phyloP scores from a whole-genome alignment of 2,329 filamentous ascomycete species.

The Colletotrichum brevisporum region DNA sequence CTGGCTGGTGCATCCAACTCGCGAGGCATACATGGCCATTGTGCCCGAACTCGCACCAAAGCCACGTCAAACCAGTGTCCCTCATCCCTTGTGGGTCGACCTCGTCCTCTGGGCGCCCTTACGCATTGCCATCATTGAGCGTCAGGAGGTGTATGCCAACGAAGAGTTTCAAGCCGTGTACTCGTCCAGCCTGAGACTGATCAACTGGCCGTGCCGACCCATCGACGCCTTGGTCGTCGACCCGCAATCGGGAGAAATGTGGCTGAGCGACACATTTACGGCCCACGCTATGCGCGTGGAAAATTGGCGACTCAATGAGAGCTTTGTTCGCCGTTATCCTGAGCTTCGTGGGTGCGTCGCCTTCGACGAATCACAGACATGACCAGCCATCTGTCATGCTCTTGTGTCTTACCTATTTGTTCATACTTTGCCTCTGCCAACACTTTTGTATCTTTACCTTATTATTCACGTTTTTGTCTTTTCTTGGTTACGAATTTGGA shows the following conservation, averaged over 20 bases:
- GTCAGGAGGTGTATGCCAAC: slow-evolving; percentile 54
- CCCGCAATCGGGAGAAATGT: slow-evolving; percentile 46
- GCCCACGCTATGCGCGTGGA: slow-evolving; percentile 45
- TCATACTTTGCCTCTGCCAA: not conserved
- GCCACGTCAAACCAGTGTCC: slow-evolving; percentile 46
- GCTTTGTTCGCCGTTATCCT: slow-evolving; percentile 47
- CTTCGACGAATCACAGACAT: slow-evolving; percentile 25
- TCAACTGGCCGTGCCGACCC: slow-evolving; percentile 51
- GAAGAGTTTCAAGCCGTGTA: slow-evolving; percentile 54
- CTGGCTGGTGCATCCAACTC: slow-evolving; percentile 50
- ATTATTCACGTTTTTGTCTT: slow-evolving; percentile 8
- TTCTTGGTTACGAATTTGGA: not conserved
- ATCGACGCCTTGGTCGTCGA: slow-evolving; percentile 45
- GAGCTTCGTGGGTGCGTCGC: slow-evolving; percentile 44
- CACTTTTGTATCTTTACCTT: not conserved
- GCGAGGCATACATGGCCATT: slow-evolving; percentile 46
- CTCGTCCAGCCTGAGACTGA: slow-evolving; percentile 49
- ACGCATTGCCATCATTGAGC: slow-evolving; percentile 52
- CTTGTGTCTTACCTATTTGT: too few relatives aligned
- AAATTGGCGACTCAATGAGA: slow-evolving; percentile 46
- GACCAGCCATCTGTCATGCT: too few relatives aligned
- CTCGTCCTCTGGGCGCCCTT: slow-evolving; percentile 51
- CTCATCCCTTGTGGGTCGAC: slow-evolving; percentile 52
- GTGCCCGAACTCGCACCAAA: slow-evolving; percentile 45
- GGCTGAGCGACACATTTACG: slow-evolving; percentile 45